Base-by-base conservation (phyloP, 768 basidiomycete genomes). In the Podaxis sp. region DNA sequence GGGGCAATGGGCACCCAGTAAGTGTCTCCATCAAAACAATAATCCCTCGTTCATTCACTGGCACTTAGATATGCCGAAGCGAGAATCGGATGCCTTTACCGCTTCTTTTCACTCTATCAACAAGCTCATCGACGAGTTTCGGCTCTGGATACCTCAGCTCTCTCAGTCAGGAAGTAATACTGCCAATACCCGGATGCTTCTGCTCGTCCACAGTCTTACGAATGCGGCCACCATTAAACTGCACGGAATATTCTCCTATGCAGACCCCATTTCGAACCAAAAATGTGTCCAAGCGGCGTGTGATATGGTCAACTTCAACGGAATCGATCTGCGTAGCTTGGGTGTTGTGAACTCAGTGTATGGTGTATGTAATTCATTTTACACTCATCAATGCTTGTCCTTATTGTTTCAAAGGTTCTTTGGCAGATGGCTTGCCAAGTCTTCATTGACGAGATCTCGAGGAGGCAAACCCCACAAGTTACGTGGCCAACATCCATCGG, bases 211-310 rank as follows among this genome's bases (percentile, higher is more conserved):
- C 67, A 77, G 81, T 26, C 72, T 87, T 19, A 75, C 79, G 17
- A 76, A 82, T 36, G 78, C 79, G 1, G 82, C 84, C 38, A 76
- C 76, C 2, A 84, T 85, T 68, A 82, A 82, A 68, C 77, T 87
- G 24, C 82, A 85, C 55, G 76, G 76, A 62, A 75, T 77, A 5
- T 84, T 84, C 66, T 74, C 78, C 7, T 79, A 80, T 62, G 69
- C 76, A 4, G 74, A 79, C 62, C 64, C 78, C 24, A 65, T 71
- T n/a, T 82, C 82, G 24, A 77, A 78, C 59, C 74, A 79, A 60
- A 74, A 72, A 40, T 82, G 82, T 64, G 69, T 84, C 33, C 70
- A 69, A 22, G 77, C 81, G 13, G 81, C 83, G 24, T 74, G 72
- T 56, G 78, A 77, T 56, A 77, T 83, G 67, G 73, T 82, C 30